Conservation (phyloP, 495 filamentous ascomycete species). For the Aspergillus coremiiformis region DNA sequence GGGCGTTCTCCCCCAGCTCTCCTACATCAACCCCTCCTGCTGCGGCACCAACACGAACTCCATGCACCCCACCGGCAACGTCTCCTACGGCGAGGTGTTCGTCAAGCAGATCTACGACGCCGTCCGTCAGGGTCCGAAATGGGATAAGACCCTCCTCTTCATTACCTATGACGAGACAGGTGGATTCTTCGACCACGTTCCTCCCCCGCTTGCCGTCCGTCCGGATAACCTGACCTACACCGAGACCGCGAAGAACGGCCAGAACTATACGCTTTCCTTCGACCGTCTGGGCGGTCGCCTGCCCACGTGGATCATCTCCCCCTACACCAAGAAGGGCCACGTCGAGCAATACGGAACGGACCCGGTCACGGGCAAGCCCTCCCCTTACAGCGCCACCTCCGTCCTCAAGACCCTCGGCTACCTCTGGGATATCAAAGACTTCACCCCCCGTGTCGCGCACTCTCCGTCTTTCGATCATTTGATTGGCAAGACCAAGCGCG, state of each 20-base stretch:
- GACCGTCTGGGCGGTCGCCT: conserved; percentile 43
- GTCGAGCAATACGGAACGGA: conserved; percentile 43
- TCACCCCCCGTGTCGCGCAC: conserved; percentile 31
- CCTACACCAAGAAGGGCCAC: conserved; percentile 35
- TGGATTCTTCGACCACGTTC: conserved; percentile 45
- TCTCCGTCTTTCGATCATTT: conserved; percentile 40
- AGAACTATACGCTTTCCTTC: conserved; percentile 39
- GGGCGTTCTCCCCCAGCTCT: conserved; percentile 38
- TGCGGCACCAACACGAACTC: conserved; percentile 39
- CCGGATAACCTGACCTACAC: conserved; percentile 39
- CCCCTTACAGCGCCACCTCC: conserved; percentile 34
- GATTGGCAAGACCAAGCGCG: conserved; percentile 16
- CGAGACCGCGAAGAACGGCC: conserved; percentile 31
- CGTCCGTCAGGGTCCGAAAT: conserved; percentile 37
- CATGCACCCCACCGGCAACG: conserved; percentile 40
- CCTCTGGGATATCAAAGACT: conserved; percentile 40
- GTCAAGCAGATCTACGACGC: conserved; percentile 47
- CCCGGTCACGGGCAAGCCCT: conserved; percentile 17
- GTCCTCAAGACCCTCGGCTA: conserved; percentile 36
- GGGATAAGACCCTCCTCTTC: conserved; percentile 41
- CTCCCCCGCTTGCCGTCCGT: conserved; percentile 33
- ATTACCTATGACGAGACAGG: conserved; percentile 46
- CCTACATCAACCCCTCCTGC: conserved; percentile 47
- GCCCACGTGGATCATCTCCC: conserved; percentile 44
- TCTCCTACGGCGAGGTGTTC: conserved; percentile 41